phyloP scores from a whole-genome alignment of 176 grass and related monocot species.

The Alloteropsis semialata region DNA sequence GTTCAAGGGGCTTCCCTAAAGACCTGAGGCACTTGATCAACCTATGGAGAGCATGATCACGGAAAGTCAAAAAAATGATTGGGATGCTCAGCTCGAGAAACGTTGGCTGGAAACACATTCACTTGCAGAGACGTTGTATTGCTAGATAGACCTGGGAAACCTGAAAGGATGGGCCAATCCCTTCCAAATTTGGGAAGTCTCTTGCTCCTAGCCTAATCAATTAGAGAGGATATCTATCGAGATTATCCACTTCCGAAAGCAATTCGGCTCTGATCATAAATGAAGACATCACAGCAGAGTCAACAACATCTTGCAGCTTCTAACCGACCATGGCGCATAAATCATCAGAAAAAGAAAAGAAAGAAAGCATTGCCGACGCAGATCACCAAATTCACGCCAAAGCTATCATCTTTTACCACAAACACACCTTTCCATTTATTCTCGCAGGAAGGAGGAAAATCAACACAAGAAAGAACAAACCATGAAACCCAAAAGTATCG shows the following conservation, averaged over 20 bases:
- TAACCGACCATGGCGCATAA: not conserved
- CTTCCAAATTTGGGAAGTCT: not conserved
- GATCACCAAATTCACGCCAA: not conserved
- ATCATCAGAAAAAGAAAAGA: not conserved
- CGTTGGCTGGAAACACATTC: not conserved
- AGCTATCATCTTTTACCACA: not conserved
- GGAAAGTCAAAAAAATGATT: not conserved
- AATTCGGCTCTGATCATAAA: not conserved
- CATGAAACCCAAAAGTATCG: not conserved
- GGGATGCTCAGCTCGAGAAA: not conserved
- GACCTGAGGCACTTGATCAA: not conserved
- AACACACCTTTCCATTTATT: not conserved
- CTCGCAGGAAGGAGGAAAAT: not conserved
- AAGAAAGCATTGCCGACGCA: not conserved
- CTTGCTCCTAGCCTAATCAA: not conserved
- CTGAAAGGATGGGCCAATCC: not conserved
- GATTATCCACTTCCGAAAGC: not conserved
- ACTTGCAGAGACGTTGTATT: not conserved
- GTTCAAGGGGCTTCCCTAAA: not conserved
- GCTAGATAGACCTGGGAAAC: not conserved
- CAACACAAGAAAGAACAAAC: not conserved
- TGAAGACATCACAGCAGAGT: not conserved
- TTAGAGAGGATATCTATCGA: not conserved
- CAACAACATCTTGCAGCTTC: not conserved
- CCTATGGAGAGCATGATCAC: slow-evolving; percentile 15